Evolutionary conservation across 2,329 filamentous ascomycete species (phyloP).

Genomic region (Diaporthe destruens): DNA sequence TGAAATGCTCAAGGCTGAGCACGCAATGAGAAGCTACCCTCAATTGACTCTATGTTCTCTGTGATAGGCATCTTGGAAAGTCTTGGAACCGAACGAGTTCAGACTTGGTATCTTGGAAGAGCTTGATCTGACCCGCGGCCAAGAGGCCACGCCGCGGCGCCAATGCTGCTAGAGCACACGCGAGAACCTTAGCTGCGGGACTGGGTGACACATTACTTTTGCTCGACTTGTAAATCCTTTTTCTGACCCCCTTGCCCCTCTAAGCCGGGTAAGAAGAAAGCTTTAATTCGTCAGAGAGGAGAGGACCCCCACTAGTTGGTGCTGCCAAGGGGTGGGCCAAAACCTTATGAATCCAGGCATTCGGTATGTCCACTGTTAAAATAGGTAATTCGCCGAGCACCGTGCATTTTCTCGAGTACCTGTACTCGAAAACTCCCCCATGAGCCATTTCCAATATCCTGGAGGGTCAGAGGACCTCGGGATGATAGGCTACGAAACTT

Average conservation of each 20-base stretch:
- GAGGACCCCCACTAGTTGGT: neutral
- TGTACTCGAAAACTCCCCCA: neutral
- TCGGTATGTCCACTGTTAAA: neutral
- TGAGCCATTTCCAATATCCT: neutral
- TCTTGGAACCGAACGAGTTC: conserved; percentile 26
- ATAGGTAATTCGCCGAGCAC: neutral
- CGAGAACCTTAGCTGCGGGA: conserved; percentile 28
- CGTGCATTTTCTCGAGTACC: neutral
- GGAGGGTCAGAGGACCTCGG: neutral
- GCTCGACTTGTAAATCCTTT: neutral
- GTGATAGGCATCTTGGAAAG: conserved; percentile 32
- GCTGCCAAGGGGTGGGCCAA: conserved; percentile 3
- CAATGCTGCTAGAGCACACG: conserved; percentile 28
- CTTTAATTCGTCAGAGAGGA: neutral
- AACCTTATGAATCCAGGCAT: conserved; percentile 3
- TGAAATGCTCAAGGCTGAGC: conserved; percentile 30
- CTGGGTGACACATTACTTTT: conserved; percentile 31
- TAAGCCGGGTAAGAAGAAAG: neutral
- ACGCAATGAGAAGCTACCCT: conserved; percentile 32
- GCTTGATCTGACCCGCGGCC: conserved; percentile 17
- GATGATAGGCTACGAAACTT: neutral
- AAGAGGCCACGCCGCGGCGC: conserved; percentile 25
- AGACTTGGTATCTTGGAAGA: conserved; percentile 29
- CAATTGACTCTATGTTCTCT: conserved; percentile 18
- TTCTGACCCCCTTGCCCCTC: neutral